Evolutionary conservation across 768 basidiomycete genomes (phyloP).

Genomic region (Leucosporidium yakuticum): DNA sequence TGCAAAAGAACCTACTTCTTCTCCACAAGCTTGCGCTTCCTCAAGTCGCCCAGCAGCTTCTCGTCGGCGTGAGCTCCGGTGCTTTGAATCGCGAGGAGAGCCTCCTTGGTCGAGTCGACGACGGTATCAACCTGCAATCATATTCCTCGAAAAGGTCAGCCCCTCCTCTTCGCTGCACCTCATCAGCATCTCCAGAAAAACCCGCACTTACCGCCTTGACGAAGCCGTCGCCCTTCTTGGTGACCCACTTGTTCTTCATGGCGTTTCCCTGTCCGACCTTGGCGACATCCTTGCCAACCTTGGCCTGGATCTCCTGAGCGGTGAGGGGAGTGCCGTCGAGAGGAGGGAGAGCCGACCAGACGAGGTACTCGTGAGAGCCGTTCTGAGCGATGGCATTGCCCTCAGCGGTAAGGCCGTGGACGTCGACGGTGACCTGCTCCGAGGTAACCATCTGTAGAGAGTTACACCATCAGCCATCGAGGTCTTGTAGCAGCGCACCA

Average conservation of each 20-base stretch:
- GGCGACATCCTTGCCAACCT: slow-evolving; percentile 76
- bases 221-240: slow-evolving; percentile 76
- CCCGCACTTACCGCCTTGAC: slow-evolving; percentile 65
- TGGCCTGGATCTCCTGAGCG: slow-evolving; percentile 28
- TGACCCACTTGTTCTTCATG: slow-evolving; percentile 96
- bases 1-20: slow-evolving; percentile 60
- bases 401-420: slow-evolving; percentile 72
- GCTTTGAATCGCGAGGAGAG: slow-evolving; percentile 65
- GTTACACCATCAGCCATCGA: not conserved
- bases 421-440: slow-evolving; percentile 66
- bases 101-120: slow-evolving; percentile 65
- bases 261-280: slow-evolving; percentile 93
- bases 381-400: slow-evolving; percentile 67
- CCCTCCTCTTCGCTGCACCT: not conserved
- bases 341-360: slow-evolving; percentile 74
- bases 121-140: slow-evolving; percentile 56
- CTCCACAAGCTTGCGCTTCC: slow-evolving; percentile 80
- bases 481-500: not conserved
- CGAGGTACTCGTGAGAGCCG: slow-evolving; percentile 91
- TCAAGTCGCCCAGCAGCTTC: slow-evolving; percentile 73
- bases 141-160: not conserved
- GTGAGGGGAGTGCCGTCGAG: slow-evolving; percentile 9
- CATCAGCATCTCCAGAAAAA: not conserved
- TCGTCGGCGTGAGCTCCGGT: slow-evolving; percentile 70
- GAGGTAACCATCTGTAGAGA: slow-evolving; percentile 71